Conservation (phyloP, 768 basidiomycete genomes). For the Tylopilus vinaceipallidus region DNA sequence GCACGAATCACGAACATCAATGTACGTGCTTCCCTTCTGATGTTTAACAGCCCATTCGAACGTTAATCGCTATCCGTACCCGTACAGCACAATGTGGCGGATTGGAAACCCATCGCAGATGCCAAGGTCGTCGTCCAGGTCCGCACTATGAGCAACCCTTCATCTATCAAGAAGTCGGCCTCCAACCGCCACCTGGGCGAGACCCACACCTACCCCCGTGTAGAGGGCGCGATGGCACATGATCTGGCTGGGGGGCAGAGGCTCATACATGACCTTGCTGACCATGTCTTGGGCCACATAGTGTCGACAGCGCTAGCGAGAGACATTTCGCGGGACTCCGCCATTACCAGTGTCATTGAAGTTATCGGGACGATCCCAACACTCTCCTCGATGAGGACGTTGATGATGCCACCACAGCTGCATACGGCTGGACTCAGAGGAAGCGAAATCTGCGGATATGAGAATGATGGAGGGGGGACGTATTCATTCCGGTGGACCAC, state of each 20-base stretch:
- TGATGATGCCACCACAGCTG: background rate
- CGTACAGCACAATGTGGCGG: background rate
- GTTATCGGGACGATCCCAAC: background rate
- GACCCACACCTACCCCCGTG: background rate
- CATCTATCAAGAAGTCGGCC: slow-evolving; percentile 1
- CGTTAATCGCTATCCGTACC: background rate
- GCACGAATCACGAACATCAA: too few relatives aligned
- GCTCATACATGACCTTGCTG: slow-evolving; percentile 13
- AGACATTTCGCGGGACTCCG: background rate
- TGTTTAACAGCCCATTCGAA: too few relatives aligned
- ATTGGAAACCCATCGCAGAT: background rate
- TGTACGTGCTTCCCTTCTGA: too few relatives aligned
- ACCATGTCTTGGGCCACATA: slow-evolving; percentile 5
- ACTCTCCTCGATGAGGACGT: background rate
- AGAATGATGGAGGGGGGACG: background rate
- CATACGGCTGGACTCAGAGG: background rate
- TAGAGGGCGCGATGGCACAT: background rate
- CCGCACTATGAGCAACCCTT: background rate
- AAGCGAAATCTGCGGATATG: background rate
- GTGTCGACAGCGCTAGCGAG: background rate
- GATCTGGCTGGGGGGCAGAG: slow-evolving; percentile 9
- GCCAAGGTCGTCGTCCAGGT: background rate
- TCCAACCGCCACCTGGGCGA: slow-evolving; percentile 4
- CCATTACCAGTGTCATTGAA: background rate
- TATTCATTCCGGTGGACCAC: slow-evolving; percentile 4